Evolutionary conservation across 106 monocot genomes (phyloP), one percentile per base, ranked within the genome.

Genomic region (Hemerocallis citrina): DNA sequence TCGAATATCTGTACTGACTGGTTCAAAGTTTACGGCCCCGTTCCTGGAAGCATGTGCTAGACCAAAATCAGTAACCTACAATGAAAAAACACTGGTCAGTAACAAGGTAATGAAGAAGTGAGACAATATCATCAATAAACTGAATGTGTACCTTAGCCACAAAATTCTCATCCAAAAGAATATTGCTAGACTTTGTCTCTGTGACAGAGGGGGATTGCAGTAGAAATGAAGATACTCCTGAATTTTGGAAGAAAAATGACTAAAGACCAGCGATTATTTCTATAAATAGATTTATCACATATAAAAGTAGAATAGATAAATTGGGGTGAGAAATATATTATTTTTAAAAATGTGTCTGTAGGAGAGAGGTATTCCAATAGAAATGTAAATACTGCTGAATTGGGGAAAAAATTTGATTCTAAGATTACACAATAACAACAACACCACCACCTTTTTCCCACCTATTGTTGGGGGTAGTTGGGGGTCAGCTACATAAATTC

Each of bases 151-250:
- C 94, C 83, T 95, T 95, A 1, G 94, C 94, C 1, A 78, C 73
- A 68, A 95, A 95, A 65, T 89, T 89, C 30, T 72, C 81, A 69
- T 83, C 89, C 73, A 95, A 64, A 35, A 95, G 75, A 74, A 95
- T 89, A 66, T 95, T 95, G 62, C 89, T 89, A 5, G 94, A 80
- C 56, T 95, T 95, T 54, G 89, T 86, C 55, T 95, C 89, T 64
- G 89, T 76, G 66, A 89, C 31, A 95, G 83, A 36, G 94, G 89
- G 59, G 94, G 94, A 64, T 89, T 73, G 62, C 94, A 95, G 74
- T 86, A 95, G 74, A 95, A 89, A 81, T 95, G 94, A 33, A 95
- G 83, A 52, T 95, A 95, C 36, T 95, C 94, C 94, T 95, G 83
- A 74, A 79, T 32, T 48, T 32, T n/a, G 1, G 27, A 63, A 47